Conservation (phyloP, 768 basidiomycete species). For the Xerocomellus intermedius region DNA sequence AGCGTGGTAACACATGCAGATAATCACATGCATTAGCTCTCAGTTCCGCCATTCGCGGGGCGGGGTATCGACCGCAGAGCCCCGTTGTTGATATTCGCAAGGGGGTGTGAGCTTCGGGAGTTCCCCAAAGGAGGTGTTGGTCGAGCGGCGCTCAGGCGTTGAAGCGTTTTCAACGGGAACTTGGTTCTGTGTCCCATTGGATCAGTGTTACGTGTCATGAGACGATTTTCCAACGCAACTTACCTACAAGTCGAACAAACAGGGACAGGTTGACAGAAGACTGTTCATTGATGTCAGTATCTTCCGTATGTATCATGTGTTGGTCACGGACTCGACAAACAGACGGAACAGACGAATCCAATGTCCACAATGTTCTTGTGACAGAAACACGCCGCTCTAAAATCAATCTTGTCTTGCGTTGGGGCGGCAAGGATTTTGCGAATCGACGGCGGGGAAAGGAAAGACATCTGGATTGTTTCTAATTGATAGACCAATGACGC, state of each 20-base stretch:
- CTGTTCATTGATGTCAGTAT: slow-evolving; percentile 40
- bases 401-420: slow-evolving; percentile 93
- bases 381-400: slow-evolving; percentile 97
- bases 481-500: slow-evolving; percentile 2
- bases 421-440: slow-evolving; percentile 80
- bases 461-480: slow-evolving; percentile 69
- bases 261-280: slow-evolving; percentile 91
- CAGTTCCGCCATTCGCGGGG: slow-evolving; percentile 19
- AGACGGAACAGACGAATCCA: slow-evolving; percentile 98
- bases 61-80: slow-evolving; percentile 18
- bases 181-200: slow-evolving; percentile 61
- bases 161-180: slow-evolving; percentile 91
- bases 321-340: slow-evolving; percentile 78
- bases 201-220: neutral
- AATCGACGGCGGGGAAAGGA: slow-evolving; percentile 66
- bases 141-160: slow-evolving; percentile 68
- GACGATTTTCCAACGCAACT: slow-evolving; percentile 30
- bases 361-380: slow-evolving; percentile 96
- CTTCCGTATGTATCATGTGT: neutral
- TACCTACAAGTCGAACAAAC: slow-evolving; percentile 94
- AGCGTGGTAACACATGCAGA: neutral
- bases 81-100: slow-evolving; percentile 35
- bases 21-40: slow-evolving; percentile 7
- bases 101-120: slow-evolving; percentile 31
- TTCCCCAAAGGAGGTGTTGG: slow-evolving; percentile 36